Evolutionary conservation across 495 filamentous ascomycete genomes (phyloP).

Genomic region (Podospora tetraspora): DNA sequence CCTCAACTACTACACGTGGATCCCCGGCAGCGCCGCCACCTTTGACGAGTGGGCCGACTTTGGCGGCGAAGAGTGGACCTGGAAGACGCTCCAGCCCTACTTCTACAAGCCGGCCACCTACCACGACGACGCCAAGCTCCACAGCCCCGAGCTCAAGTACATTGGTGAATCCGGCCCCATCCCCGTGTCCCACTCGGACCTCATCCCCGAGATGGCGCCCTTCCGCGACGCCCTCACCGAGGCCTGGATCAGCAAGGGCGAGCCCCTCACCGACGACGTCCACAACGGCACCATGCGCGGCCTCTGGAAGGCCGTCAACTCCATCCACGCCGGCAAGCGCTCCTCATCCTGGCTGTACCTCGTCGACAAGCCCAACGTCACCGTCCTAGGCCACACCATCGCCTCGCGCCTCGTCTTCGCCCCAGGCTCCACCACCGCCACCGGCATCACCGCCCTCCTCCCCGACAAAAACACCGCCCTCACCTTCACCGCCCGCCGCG

Average conservation of each 20-base stretch:
- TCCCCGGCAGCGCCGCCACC: constrained; percentile 54
- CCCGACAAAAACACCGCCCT: constrained; percentile 37
- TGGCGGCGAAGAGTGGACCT: constrained; percentile 26
- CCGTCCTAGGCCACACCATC: constrained; percentile 35
- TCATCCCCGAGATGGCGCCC: constrained; percentile 47
- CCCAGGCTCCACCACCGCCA: neutral
- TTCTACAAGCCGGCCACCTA: neutral
- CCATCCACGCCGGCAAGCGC: constrained; percentile 55
- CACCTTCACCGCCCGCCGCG: constrained; percentile 42
- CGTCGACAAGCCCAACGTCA: constrained; percentile 51
- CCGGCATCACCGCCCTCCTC: constrained; percentile 13
- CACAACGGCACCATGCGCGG: constrained; percentile 54
- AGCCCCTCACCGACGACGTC: constrained; percentile 48
- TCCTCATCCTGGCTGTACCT: constrained; percentile 50
- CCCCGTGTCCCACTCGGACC: constrained; percentile 52
- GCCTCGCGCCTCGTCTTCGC: neutral
- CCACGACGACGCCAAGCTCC: neutral
- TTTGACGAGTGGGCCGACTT: constrained; percentile 55
- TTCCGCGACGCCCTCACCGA: constrained; percentile 53
- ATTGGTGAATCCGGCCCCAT: constrained; percentile 44
- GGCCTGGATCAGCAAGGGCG: constrained; percentile 54
- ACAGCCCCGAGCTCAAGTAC: neutral
- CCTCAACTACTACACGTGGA: constrained; percentile 58
- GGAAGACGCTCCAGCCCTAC: neutral
- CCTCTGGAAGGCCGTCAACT: constrained; percentile 50